A percentile compares a stretch with the other conserved stretches of the same genome.
Conservation (phyloP, 2,329 filamentous ascomycete species). For the Trichoderma afroharzianum region DNA sequence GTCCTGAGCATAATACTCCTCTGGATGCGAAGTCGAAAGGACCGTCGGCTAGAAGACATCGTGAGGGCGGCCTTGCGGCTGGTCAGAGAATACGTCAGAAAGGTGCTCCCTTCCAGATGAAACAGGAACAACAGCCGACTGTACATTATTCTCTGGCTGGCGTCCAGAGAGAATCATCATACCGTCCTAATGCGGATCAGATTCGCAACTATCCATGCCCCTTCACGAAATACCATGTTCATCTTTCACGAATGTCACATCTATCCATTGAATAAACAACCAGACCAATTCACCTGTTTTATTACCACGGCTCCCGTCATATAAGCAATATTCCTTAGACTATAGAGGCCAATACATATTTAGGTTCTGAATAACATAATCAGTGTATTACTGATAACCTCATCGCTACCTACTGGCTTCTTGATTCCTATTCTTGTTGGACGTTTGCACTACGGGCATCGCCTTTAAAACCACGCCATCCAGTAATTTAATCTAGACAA, state of each 20-base stretch:
- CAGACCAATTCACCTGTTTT: not conserved
- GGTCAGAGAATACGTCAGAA: conserved; percentile 56
- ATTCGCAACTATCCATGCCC: not conserved
- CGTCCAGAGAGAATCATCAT: not conserved
- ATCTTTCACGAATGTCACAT: not conserved
- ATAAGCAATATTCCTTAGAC: not conserved
- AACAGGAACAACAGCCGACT: not conserved
- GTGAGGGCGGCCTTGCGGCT: conserved; percentile 60
- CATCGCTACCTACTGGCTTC: too few relatives aligned
- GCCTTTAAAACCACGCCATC: not conserved
- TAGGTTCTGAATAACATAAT: not conserved
- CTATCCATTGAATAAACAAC: not conserved
- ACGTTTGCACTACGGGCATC: too few relatives aligned
- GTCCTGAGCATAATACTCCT: conserved; percentile 63
- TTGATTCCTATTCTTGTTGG: too few relatives aligned
- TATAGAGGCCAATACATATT: not conserved
- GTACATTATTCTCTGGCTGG: not conserved
- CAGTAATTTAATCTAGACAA: not conserved
- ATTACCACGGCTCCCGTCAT: not conserved
- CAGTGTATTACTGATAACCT: too few relatives aligned
- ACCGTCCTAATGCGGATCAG: not conserved
- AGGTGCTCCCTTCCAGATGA: conserved; percentile 56
- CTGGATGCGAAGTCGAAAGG: conserved; percentile 69
- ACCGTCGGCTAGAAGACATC: conserved; percentile 69
- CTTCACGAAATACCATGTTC: not conserved